A percentile compares a stretch with the other conserved stretches of the same genome.
Conservation (phyloP, 768 basidiomycete species). For the Asterophora parasitica region DNA sequence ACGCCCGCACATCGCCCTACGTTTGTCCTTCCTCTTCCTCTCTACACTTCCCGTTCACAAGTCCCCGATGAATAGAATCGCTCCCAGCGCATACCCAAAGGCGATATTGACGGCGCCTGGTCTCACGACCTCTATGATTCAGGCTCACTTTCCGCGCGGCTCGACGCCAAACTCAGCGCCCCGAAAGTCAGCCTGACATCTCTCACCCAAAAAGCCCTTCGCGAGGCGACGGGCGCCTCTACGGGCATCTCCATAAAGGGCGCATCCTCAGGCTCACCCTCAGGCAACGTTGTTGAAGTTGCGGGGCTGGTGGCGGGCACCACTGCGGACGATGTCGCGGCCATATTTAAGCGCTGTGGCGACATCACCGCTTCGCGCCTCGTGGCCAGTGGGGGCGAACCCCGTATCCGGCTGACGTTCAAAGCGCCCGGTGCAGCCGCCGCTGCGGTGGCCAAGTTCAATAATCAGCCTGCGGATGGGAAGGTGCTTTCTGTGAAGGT, state of each 20-base stretch:
- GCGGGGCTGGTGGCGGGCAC: constrained; percentile 71
- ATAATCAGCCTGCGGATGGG: constrained; percentile 81
- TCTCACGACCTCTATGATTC: constrained; percentile 67
- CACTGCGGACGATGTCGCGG: constrained; percentile 77
- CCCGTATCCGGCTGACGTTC: constrained; percentile 69
- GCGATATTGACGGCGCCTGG: constrained; percentile 64
- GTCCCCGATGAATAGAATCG: constrained; percentile 34
- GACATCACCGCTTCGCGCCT: constrained; percentile 48
- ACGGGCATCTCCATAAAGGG: constrained; percentile 60
- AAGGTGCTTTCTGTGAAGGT: constrained; percentile 62
- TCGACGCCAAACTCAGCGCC: constrained; percentile 37
- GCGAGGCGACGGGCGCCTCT: constrained; percentile 46
- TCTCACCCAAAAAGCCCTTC: constrained; percentile 57
- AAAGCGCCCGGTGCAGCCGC: constrained; percentile 57
- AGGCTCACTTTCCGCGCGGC: constrained; percentile 57
- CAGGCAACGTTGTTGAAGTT: constrained; percentile 67
- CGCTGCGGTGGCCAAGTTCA: constrained; percentile 67
- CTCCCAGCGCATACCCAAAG: constrained; percentile 53
- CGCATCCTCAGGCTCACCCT: constrained; percentile 43
- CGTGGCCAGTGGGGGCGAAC: constrained; percentile 31
- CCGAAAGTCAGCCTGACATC: constrained; percentile 49
- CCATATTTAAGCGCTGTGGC: constrained; percentile 81
- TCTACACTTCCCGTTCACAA: background rate
- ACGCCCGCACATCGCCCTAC: constrained; percentile 42
- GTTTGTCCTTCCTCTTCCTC: constrained; percentile 36